Base-by-base conservation (phyloP, 2,329 filamentous ascomycete genomes). In the Talaromyces pinophilus region DNA sequence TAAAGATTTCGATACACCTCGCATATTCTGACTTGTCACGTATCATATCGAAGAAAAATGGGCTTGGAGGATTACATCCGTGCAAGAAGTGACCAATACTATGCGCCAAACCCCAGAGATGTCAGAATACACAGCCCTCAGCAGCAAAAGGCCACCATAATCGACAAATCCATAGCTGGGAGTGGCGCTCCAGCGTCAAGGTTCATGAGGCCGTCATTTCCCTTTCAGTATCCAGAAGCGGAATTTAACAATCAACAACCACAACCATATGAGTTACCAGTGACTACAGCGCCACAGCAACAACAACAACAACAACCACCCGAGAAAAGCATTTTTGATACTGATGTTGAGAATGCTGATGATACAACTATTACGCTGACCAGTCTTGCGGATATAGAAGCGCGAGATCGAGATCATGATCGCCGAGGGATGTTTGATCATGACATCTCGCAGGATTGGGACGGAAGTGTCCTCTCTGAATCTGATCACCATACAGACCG, bases 41-140 rank as follows among this genome's bases (percentile, higher is more conserved):
- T 19, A 22, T 40, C n/a, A 57, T 40, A 22, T 7, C 19, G 33
- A 30, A 59, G 38, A 54, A 54, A 75, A 60, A 80, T 81, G 79
- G 78, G 76, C 42, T 77, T 81, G 62, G 78, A 77, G 64, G 78
- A 80, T 67, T 81, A 78, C 71, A 71, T 81, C 67, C 78, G 78
- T 68, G 75, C 77, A 62, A 79, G 75, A 70, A 75, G 78, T 69
- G 73, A 74, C 62, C 71, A 68, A 15, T 59, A 52, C 30, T 35
- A 65, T 59, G 59, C 64, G n/a, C 48, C 48, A 30, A 57, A 44
- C 63, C 59, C 35, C 30, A 61, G 25, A 25, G 63, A 59, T 25
- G 35, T 59, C 40, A 57, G 28, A 5, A 42, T 63, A 40, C 52
- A 40, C 57, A 65, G 54, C 15, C 42, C 44, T 44, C 66, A 60